Evolutionary conservation across 108 stramenopile genomes (phyloP).

Genomic region (Nitzschia putrida): DNA sequence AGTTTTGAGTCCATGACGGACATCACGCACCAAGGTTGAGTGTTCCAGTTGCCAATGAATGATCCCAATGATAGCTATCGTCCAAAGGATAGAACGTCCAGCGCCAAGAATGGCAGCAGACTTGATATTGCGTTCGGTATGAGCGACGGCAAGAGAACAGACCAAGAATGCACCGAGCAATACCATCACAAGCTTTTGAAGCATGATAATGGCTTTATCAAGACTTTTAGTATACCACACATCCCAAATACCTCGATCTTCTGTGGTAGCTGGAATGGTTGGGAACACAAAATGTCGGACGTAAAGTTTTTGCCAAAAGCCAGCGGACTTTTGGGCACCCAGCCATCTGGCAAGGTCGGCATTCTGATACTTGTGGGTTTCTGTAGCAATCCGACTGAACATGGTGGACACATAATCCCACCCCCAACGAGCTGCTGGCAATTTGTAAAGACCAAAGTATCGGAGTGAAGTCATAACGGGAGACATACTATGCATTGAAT

Average conservation of each 20-base stretch:
- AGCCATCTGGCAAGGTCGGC: constrained; percentile 6
- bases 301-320: background rate
- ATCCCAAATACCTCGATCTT: constrained; percentile 10
- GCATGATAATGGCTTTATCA: background rate
- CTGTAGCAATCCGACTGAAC: constrained; percentile 37
- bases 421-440: constrained; percentile 33
- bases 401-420: constrained; percentile 30
- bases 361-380: constrained; percentile 9
- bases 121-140: background rate
- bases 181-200: background rate
- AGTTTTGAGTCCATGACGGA: background rate
- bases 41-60: background rate
- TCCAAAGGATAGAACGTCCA: background rate
- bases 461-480: constrained; percentile 10
- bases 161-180: background rate
- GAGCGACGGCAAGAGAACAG: background rate
- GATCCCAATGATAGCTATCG: background rate
- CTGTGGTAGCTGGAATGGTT: background rate
- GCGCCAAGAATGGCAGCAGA: background rate
- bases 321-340: background rate
- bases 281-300: background rate
- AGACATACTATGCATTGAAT: constrained; percentile 11
- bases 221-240: background rate
- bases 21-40: background rate
- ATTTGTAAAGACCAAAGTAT: constrained; percentile 32